Conservation (phyloP, 441 rosid species). For the Omphalea diandra region DNA sequence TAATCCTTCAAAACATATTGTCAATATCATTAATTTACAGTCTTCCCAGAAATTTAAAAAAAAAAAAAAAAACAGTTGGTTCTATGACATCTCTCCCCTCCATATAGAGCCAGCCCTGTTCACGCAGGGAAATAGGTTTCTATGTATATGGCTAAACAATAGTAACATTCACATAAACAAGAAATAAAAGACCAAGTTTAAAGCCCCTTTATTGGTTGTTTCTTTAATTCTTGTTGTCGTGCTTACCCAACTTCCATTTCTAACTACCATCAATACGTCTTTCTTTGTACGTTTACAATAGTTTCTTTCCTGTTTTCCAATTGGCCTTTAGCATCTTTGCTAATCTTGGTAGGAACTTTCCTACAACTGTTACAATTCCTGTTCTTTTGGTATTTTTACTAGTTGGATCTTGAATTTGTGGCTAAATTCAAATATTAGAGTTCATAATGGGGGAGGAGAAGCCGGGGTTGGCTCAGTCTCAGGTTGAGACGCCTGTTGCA, state of each 20-base stretch:
- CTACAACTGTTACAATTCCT: neutral
- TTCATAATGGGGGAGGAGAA: conserved; percentile 38
- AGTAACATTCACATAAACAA: too few species aligned
- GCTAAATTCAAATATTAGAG: conserved; percentile 33
- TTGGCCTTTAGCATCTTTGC: neutral
- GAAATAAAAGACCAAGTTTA: too few species aligned
- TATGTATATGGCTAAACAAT: too few species aligned
- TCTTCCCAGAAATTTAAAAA: too few species aligned
- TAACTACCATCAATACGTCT: conserved; percentile 22
- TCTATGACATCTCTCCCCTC: too few species aligned
- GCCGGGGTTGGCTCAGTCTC: conserved; percentile 21
- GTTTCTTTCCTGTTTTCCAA: neutral
- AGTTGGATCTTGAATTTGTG: conserved; percentile 5
- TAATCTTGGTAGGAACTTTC: neutral
- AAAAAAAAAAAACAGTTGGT: too few species aligned
- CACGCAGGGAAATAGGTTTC: too few species aligned
- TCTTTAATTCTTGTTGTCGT: neutral
- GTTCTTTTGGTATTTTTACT: neutral
- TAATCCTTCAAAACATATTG: too few species aligned
- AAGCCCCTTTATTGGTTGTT: too few species aligned
- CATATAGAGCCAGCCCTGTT: too few species aligned
- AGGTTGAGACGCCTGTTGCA: neutral
- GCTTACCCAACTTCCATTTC: conserved; percentile 15
- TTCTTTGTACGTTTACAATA: conserved; percentile 11
- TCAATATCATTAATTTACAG: too few species aligned